Base-by-base conservation (phyloP, 2,329 filamentous ascomycete genomes). In the Xylaria sp. region DNA sequence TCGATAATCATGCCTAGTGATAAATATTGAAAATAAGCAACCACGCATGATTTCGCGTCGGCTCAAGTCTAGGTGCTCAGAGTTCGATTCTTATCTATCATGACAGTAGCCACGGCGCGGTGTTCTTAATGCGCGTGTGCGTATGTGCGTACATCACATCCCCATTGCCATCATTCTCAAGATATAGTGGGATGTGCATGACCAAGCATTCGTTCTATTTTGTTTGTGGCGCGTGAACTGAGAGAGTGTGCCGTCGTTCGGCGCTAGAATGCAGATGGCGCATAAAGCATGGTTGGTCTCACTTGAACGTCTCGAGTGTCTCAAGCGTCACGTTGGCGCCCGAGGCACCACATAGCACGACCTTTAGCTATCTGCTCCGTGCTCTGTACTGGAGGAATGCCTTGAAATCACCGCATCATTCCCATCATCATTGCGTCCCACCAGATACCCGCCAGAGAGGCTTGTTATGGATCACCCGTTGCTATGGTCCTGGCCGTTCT, bases 361-460 rank as follows among this genome's bases (percentile, higher is more conserved):
- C 35, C 40, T 7, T n/a, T 8, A 23, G 14, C 31, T 15, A 54
- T 47, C 28, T 25, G 40, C 23, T 52, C 33, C 15, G 15, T 17
- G 31, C 2, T 40, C 4, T n/a, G n/a, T 4, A 35, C n/a, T 12
- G n/a, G 47, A 71, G 71, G 73, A 74, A 74, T 74, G 72, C 64
- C 66, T 66, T 19, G 60, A 50, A 73, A 73, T 74, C 61, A 60
- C 66, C 43, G 54, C 47, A 42, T 53, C 71, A 73, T 74, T 74
- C 70, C 70, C 70, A 15, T 19, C 56, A 21, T 33, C 15, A 38
- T 45, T 23, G 33, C 38, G 40, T 42, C 35, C 46, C 40, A 43
- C 17, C 17, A 19, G 7, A 33, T 25, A 54, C 28, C 47, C 23
- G n/a, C 53, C 40, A 54, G 54, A 21, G 23, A 35, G 43, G 31